Evolutionary conservation across 441 rosid genomes (phyloP).

Genomic region (Erodium trifolium): DNA sequence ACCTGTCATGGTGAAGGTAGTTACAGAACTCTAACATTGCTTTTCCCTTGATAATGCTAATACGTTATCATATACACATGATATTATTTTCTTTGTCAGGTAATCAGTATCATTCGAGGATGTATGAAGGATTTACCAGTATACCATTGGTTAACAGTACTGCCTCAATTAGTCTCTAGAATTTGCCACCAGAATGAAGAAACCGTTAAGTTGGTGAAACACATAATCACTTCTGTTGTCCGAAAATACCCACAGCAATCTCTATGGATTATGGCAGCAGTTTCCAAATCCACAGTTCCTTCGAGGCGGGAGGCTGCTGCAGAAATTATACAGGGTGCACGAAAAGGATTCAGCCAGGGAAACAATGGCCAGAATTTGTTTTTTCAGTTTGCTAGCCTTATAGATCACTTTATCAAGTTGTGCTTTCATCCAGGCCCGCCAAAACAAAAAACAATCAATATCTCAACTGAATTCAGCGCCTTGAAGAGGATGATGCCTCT

Average conservation of each 20-base stretch:
- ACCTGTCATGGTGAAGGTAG: constrained; percentile 69
- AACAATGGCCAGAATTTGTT: constrained; percentile 69
- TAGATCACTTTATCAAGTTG: constrained; percentile 84
- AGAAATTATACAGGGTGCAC: constrained; percentile 89
- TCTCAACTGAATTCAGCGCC: constrained; percentile 95
- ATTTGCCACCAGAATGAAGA: constrained; percentile 98
- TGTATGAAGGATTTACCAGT: constrained; percentile 97
- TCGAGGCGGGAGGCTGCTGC: constrained; percentile 95
- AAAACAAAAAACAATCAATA: constrained; percentile 75
- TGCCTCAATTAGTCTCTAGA: constrained; percentile 97
- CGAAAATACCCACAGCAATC: constrained; percentile 92
- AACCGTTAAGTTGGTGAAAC: constrained; percentile 68
- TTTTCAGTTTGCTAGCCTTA: constrained; percentile 78
- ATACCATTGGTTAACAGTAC: constrained; percentile 87
- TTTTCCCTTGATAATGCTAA: not conserved
- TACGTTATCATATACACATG: not conserved
- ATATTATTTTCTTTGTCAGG: constrained; percentile 41
- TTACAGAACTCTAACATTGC: constrained; percentile 15
- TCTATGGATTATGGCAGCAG: constrained; percentile 97
- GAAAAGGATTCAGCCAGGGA: constrained; percentile 70
- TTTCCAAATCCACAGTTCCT: constrained; percentile 89
- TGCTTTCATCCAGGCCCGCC: constrained; percentile 92
- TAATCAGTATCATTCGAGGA: constrained; percentile 79
- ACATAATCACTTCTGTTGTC: constrained; percentile 77
- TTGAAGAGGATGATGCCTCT: constrained; percentile 97